Conservation (phyloP, 257 asterid species). For the Nicotiana paniculata region DNA sequence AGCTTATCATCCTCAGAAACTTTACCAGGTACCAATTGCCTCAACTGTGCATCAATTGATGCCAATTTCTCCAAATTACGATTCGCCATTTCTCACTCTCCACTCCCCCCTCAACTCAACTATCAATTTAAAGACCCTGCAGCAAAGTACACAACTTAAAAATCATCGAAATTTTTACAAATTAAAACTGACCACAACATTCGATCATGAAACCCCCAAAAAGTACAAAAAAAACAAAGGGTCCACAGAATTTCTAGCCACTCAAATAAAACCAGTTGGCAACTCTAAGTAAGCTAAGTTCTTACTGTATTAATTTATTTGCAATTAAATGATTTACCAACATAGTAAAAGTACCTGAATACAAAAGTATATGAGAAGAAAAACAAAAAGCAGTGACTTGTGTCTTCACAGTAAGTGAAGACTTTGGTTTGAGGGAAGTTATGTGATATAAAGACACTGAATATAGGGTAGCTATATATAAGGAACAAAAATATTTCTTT, state of each 20-base stretch:
- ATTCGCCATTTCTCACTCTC: constrained; percentile 21
- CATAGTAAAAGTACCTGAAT: no score
- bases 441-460: background rate
- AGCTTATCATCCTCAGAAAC: constrained; percentile 53
- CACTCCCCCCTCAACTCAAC: background rate
- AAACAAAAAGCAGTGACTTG: background rate
- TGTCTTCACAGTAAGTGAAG: background rate
- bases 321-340: background rate
- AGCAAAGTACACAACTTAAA: background rate
- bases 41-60: constrained; percentile 46
- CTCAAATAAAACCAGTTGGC: background rate
- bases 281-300: background rate
- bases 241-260: background rate
- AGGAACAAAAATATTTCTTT: background rate
- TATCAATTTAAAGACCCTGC: constrained; percentile 10
- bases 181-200: constrained; percentile 10
- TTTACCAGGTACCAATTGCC: constrained; percentile 40
- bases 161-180: constrained; percentile 8
- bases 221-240: background rate
- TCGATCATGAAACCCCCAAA: constrained; percentile 7
- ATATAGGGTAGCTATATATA: background rate
- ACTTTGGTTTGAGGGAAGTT: background rate
- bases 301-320: background rate
- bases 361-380: background rate
- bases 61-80: constrained; percentile 41